phyloP scores from a whole-genome alignment of 441 rosid genomes.

The Melastoma candidum region DNA sequence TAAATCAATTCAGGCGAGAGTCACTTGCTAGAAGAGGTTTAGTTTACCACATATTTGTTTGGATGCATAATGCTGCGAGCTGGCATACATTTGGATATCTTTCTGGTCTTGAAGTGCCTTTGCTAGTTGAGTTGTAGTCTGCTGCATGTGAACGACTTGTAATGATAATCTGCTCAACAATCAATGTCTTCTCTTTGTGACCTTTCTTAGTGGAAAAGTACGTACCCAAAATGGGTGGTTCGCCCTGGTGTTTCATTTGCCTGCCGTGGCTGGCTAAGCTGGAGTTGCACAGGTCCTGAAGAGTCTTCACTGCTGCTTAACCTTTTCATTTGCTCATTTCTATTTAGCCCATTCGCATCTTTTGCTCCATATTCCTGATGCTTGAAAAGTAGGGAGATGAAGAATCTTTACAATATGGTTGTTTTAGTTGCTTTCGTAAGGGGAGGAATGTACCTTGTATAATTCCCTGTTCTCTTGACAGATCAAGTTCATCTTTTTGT shows the following conservation, averaged over 20 bases:
- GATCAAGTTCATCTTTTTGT: conserved; percentile 69
- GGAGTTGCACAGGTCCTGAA: conserved; percentile 61
- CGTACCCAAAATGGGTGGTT: conserved; percentile 23
- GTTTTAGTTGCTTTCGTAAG: background rate
- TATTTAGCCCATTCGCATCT: conserved; percentile 36
- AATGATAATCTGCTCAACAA: no score
- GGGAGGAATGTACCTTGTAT: conserved; percentile 16
- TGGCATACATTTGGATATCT: no score
- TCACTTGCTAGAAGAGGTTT: no score
- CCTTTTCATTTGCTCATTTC: conserved; percentile 36
- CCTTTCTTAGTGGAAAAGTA: no score
- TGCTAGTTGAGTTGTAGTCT: no score
- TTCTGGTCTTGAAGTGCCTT: no score
- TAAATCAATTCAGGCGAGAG: no score
- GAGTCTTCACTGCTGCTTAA: conserved; percentile 40
- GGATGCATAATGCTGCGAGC: no score
- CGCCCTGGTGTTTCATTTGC: conserved; percentile 36
- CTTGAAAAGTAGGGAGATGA: conserved; percentile 11
- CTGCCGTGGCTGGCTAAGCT: conserved; percentile 83
- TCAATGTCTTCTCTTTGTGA: no score
- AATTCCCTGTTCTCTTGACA: conserved; percentile 52
- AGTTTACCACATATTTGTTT: no score
- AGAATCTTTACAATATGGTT: conserved; percentile 5
- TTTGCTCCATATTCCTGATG: conserved; percentile 65
- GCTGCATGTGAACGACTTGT: no score